Evolutionary conservation across 2,329 filamentous ascomycete species (phyloP).

Genomic region (Coleophoma eucalyptorum): DNA sequence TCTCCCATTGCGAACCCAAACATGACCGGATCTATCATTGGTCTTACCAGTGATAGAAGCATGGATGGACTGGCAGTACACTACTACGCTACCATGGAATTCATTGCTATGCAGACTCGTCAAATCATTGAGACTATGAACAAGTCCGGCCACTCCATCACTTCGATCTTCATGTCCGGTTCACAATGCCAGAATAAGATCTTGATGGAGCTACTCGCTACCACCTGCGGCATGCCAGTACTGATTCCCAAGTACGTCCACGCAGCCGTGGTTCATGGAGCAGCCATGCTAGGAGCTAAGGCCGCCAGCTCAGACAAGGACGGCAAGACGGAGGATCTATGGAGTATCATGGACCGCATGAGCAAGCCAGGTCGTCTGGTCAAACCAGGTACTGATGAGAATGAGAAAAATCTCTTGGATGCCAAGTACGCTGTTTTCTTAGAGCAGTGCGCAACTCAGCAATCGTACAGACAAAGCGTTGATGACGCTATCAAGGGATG

Average conservation of each 20-base stretch:
- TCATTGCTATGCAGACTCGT: constrained; percentile 93
- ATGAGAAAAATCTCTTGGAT: constrained; percentile 75
- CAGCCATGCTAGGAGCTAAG: constrained; percentile 96
- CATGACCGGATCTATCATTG: constrained; percentile 89
- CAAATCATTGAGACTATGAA: constrained; percentile 98
- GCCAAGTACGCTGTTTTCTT: constrained; percentile 96
- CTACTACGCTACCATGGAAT: constrained; percentile 97
- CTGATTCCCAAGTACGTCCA: constrained; percentile 91
- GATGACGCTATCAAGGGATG: constrained; percentile 54
- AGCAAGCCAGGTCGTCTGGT: constrained; percentile 89
- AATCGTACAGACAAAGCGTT: constrained; percentile 73
- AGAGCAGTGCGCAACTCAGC: constrained; percentile 84
- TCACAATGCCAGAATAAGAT: constrained; percentile 96
- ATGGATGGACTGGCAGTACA: constrained; percentile 83
- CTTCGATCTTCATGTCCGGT: constrained; percentile 97
- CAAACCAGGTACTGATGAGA: constrained; percentile 65
- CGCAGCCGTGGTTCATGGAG: constrained; percentile 94
- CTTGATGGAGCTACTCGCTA: constrained; percentile 87
- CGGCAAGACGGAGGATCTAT: constrained; percentile 80
- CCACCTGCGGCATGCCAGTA: constrained; percentile 87
- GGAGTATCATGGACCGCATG: constrained; percentile 97
- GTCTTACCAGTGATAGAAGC: constrained; percentile 81
- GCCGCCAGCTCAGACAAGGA: constrained; percentile 79
- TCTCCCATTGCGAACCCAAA: constrained; percentile 88
- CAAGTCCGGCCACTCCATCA: constrained; percentile 78